Evolutionary conservation across 176 grass and related monocot species (phyloP).

Genomic region (Ensete glaucum): DNA sequence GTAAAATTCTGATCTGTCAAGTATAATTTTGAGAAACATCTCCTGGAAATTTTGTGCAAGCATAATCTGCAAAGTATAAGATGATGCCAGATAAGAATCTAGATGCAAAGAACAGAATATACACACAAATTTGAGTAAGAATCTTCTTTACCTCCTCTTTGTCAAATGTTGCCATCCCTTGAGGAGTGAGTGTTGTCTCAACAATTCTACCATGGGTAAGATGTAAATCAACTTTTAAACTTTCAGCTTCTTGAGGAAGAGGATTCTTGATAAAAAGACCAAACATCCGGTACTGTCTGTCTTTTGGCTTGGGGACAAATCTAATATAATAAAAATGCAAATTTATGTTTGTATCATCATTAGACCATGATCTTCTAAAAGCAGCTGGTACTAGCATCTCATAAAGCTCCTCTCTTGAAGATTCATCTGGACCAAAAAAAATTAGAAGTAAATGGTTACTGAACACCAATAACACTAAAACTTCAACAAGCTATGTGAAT

Average conservation of each 20-base stretch:
- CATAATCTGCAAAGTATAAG: conserved; percentile 44
- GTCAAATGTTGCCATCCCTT: conserved; percentile 43
- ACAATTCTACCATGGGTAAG: conserved; percentile 68
- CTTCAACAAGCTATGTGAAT: not conserved
- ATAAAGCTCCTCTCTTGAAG: conserved; percentile 77
- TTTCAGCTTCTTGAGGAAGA: conserved; percentile 77
- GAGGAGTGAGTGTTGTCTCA: conserved; percentile 54
- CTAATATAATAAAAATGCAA: conserved; percentile 79
- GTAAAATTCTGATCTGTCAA: conserved; percentile 69
- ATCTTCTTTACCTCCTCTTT: conserved; percentile 51
- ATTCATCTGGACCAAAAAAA: conserved; percentile 59
- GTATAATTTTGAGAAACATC: conserved; percentile 79
- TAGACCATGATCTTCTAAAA: conserved; percentile 42
- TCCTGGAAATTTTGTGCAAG: conserved; percentile 81
- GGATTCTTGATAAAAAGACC: conserved; percentile 66
- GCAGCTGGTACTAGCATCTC: conserved; percentile 66
- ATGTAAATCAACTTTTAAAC: conserved; percentile 75
- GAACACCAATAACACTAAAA: not conserved
- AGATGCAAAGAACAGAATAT: not conserved
- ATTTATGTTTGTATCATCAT: conserved; percentile 34
- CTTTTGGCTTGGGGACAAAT: conserved; percentile 63
- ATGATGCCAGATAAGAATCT: conserved; percentile 5
- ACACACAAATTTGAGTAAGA: conserved; percentile 2
- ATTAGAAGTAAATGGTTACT: conserved; percentile 19
- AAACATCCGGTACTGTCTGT: conserved; percentile 83